Percentiles rank a stretch among this genome's conserved stretches.
phyloP scores from a whole-genome alignment of 129 eudicot genomes.

The Flaveria linearis region DNA sequence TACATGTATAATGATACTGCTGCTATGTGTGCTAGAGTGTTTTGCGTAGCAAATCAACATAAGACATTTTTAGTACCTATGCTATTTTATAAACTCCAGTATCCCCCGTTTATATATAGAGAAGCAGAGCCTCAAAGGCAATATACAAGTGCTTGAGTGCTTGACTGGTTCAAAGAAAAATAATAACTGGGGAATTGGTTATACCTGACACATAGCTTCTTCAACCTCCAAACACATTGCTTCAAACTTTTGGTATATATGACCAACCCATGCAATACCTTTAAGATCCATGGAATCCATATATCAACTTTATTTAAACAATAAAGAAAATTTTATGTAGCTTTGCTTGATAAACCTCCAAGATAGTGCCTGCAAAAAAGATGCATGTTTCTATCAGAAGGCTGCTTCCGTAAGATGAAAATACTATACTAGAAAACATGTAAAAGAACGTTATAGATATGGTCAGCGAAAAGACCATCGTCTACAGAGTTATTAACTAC shows the following conservation, averaged over 20 bases:
- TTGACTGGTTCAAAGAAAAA: not conserved
- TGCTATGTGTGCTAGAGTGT: not conserved
- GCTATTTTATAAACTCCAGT: not conserved
- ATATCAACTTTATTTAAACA: constrained; percentile 18
- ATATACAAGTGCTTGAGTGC: not conserved
- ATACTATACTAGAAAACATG: constrained; percentile 8
- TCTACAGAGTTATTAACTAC: constrained; percentile 4
- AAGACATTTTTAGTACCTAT: not conserved
- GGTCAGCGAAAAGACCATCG: not conserved
- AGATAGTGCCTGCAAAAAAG: constrained; percentile 18
- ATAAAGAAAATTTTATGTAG: not conserved
- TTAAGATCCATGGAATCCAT: constrained; percentile 59
- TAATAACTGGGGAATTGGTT: not conserved
- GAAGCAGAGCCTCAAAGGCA: not conserved
- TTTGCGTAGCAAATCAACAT: not conserved
- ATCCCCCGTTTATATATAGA: not conserved
- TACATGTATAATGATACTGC: not conserved
- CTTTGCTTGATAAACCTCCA: constrained; percentile 8
- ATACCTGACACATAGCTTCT: constrained; percentile 82
- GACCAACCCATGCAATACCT: constrained; percentile 81
- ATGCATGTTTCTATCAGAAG: not conserved
- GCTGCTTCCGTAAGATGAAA: not conserved
- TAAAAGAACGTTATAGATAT: not conserved
- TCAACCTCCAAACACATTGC: constrained; percentile 95
- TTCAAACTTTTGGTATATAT: constrained; percentile 75